Base-by-base conservation (phyloP, 306 rosid genomes). In the Prunus davidiana region DNA sequence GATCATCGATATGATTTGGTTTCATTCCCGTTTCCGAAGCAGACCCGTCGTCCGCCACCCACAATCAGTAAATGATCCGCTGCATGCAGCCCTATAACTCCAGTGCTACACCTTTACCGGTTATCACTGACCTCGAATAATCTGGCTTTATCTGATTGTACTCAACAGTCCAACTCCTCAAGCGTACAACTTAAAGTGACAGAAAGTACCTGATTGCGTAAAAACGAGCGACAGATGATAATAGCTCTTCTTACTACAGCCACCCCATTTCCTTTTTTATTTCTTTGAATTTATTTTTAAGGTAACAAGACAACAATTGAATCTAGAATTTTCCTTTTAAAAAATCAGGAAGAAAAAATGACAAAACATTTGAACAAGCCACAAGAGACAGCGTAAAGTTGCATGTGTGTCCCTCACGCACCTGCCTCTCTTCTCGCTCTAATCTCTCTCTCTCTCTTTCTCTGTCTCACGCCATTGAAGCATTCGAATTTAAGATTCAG, bases 401-500 rank as follows among this genome's bases (percentile, higher is more conserved):
- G 79, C 82, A 64, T 69, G 71, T 64, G 18, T 55, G 79, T 18
- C 75, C 62, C 30, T 80, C 75, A 82, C 67, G 41, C 72, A 2
- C 79, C 72, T 65, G 18, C 58, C 24, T 74, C 74, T 67, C 24
- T 19, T 71, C 65, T 66, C 28, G 27, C 15, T 8, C 43, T 18
- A 6, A 18, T 25, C 45, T 38, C 43, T 38, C 0, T 38, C 52
- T 38, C 0, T 38, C 52, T 13, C 7, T 52, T 45, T 54, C 73
- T 72, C n/a, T 71, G 30, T 76, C 56, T 57, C 32, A 27, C 84
- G 74, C 87, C 83, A 83, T 86, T 73, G 86, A 73, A 80, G 82
- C 80, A 63, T 60, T 12, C n/a, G 67, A 51, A 71, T 60, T 70
- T 30, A 38, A 16, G 50, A 79, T 69, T 72, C 47, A 84, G 78